These are phyloP conservation scores for Cucurbita pepo DNA, from an alignment of 306 rosid species.

Conservation along the genomic window DNA sequence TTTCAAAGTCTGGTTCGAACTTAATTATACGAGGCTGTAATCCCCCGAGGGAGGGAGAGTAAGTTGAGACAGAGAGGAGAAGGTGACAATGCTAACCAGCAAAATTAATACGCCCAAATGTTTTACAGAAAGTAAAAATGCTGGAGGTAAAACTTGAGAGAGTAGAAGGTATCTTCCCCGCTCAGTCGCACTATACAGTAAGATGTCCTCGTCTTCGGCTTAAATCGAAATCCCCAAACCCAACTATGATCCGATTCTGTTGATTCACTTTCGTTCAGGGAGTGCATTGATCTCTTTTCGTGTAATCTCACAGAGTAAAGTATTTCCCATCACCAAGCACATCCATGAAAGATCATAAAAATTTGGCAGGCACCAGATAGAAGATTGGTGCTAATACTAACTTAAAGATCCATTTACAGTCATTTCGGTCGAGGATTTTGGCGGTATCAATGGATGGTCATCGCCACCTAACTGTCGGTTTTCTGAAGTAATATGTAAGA, in stretches of 20 bases:
- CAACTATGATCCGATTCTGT: background rate
- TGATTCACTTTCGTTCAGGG: background rate
- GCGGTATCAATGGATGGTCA: constrained; percentile 53
- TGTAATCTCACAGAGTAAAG: background rate
- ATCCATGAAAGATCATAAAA: background rate
- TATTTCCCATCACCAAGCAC: background rate
- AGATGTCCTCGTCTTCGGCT: background rate
- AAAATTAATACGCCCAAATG: constrained; percentile 2
- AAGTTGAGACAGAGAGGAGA: background rate
- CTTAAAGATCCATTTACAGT: constrained; percentile 59
- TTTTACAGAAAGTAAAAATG: background rate
- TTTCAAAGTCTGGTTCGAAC: background rate
- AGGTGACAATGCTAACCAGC: background rate
- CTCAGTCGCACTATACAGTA: constrained; percentile 8
- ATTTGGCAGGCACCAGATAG: background rate
- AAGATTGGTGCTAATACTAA: background rate
- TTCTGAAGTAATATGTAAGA: constrained; percentile 37
- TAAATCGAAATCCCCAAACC: background rate
- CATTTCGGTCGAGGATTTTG: constrained; percentile 77
- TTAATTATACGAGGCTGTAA: background rate
- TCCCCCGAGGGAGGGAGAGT: background rate
- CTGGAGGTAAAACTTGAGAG: background rate
- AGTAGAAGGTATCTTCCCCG: background rate
- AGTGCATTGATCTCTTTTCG: background rate
- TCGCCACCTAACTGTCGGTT: constrained; percentile 49